Percentiles rank a stretch among this genome's conserved stretches.
Conservation (phyloP, 108 stramenopile genomes). For the Discostella pseudostelligera region DNA sequence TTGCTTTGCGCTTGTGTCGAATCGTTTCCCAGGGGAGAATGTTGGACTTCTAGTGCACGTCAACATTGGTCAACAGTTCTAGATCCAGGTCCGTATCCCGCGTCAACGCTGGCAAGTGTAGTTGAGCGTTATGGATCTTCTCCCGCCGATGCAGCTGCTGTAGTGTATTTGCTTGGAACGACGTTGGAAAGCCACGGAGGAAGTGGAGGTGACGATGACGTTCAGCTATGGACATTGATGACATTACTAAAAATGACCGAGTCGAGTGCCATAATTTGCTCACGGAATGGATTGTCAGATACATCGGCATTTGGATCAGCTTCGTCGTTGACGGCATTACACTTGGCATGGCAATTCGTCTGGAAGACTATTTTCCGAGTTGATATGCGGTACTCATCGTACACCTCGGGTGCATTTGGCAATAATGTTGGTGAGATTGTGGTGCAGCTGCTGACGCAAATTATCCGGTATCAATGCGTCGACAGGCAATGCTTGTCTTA, state of each 20-base stretch:
- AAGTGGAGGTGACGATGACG: constrained; percentile 42
- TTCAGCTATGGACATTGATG: constrained; percentile 66
- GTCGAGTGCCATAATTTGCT: constrained; percentile 45
- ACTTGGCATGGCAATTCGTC: constrained; percentile 54
- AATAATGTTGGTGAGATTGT: constrained; percentile 65
- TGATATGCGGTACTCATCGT: constrained; percentile 62
- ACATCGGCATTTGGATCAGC: constrained; percentile 19
- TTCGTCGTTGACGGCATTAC: constrained; percentile 20
- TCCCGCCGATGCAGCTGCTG: constrained; percentile 52
- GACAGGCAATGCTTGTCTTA: constrained; percentile 26
- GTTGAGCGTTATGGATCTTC: constrained; percentile 50
- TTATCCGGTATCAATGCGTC: constrained; percentile 53
- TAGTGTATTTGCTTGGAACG: constrained; percentile 56
- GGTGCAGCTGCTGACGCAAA: constrained; percentile 58
- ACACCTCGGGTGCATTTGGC: constrained; percentile 39
- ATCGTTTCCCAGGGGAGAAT: constrained; percentile 72
- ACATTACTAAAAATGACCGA: constrained; percentile 62
- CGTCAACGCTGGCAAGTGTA: constrained; percentile 36
- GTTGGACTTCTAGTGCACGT: constrained; percentile 63
- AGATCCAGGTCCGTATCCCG: constrained; percentile 34
- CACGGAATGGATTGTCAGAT: constrained; percentile 27
- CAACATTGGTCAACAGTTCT: constrained; percentile 53
- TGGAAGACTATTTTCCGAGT: constrained; percentile 63
- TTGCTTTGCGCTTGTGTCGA: constrained; percentile 71
- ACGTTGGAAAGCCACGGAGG: constrained; percentile 64